Percentiles rank a stretch among this genome's conserved stretches.
Conservation (phyloP, 2,329 filamentous ascomycete genomes). For the Stenocarpella maydis region DNA sequence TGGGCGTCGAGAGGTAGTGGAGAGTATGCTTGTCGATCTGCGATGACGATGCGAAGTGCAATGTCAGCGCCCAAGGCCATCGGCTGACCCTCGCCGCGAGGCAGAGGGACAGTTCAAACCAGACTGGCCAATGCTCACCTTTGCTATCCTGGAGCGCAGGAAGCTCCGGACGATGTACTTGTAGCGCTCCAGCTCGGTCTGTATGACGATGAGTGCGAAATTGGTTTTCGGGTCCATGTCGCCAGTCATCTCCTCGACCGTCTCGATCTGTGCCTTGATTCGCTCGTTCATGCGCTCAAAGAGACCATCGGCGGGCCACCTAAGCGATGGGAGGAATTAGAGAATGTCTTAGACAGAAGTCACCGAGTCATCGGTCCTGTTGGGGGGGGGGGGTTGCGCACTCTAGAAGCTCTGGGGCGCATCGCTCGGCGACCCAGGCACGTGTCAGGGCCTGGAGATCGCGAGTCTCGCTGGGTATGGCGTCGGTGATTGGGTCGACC, state of each 20-base stretch:
- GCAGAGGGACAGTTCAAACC: constrained; percentile 29
- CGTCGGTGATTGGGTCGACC: constrained; percentile 68
- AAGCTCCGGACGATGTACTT: constrained; percentile 90
- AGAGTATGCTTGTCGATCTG: constrained; percentile 81
- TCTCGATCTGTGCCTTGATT: constrained; percentile 50
- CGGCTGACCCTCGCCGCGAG: neutral
- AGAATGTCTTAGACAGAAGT: neutral
- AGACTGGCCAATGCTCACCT: constrained; percentile 63
- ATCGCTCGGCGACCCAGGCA: constrained; percentile 92
- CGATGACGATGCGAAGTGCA: neutral
- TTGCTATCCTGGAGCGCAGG: constrained; percentile 84
- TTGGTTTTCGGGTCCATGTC: constrained; percentile 91
- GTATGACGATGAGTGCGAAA: constrained; percentile 91
- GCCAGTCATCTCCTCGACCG: constrained; percentile 69
- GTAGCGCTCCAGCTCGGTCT: constrained; percentile 94
- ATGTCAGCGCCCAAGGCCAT: constrained; percentile 22
- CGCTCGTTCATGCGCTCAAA: constrained; percentile 83
- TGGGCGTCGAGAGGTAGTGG: constrained; percentile 71
- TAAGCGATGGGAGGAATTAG: constrained; percentile 39
- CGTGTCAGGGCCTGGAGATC: constrained; percentile 91
- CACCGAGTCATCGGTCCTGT: constrained; percentile 37
- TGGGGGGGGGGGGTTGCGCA: constrained; percentile 52
- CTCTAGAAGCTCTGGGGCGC: constrained; percentile 85
- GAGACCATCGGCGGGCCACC: constrained; percentile 73
- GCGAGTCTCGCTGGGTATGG: constrained; percentile 65